Base-by-base conservation (phyloP, 2,329 filamentous ascomycete species). In the Alternaria sp. region DNA sequence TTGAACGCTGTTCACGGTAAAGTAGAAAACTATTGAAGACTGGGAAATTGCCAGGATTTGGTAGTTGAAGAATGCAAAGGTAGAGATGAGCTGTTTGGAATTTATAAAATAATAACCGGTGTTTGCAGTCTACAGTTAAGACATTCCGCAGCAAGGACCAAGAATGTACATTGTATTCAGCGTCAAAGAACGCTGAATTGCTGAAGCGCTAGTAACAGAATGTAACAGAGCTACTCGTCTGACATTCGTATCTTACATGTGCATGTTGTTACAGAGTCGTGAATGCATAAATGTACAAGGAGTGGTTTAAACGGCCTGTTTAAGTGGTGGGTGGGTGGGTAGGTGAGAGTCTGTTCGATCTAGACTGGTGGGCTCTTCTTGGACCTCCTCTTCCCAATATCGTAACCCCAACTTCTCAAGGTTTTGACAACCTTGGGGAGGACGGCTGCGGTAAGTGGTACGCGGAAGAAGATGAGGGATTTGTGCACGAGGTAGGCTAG, bases 401-500 rank as follows among this genome's bases (percentile, higher is more conserved):
- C 88, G 89, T 92, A 98, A 5, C 95, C 95, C 92, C 94, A 97
- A 11, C 87, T 85, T 64, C 94, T 84, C 28, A 99, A 82, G 11
- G 88, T 86, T 79, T 92, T 96, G 71, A 97, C 95, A n/a, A 98
- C 89, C 79, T 96, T 97, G 1, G 95, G 95, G 8, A 92, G 93
- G 33, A 98, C 84, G 3, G 93, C 94, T 11, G 92, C 93, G 1
- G 95, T 95, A 63, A 98, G 80, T 8, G 95, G 95, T 9, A 99
- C 92, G n/a, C 95, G 87, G 66, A 98, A 78, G 78, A 99, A 97
- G 72, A 99, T 97, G 78, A 98, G 92, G 69, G 91, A 96, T 81
- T 99, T 99, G 83, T 99, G 95, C 58, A 99, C 92, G 28, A 94
- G 94, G 74, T 99, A 99, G 11, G 95, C 95, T 48, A 99, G 85